Evolutionary conservation across 805 yeast genomes (phyloP), one percentile per base, ranked within the genome.

Genomic region (Zygoascus bituminiphila): DNA sequence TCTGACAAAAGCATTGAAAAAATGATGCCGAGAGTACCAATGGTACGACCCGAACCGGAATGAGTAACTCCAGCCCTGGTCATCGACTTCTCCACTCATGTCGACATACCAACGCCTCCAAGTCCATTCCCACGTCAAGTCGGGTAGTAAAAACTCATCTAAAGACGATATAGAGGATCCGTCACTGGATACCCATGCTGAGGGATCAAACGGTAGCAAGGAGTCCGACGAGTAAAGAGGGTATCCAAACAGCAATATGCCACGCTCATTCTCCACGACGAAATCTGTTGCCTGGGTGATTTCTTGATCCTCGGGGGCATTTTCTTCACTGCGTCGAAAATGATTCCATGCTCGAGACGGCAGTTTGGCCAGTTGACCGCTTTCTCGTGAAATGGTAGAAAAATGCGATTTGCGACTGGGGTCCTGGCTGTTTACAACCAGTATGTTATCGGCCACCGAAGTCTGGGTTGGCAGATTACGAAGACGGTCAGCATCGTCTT

Each of bases 21-120:
- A 69, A 42, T 73, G 70, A 57, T 75, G 77, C 24, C 59, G 51
- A 2, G 85, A 86, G 56, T 79, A 77, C 95, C 95, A 85, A 42
- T 62, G 59, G 22, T 55, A 56, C 19, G 75, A 65, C 8, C 67
- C 62, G 51, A 81, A 75, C 21, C 72, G 55, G 64, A 76, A 68
- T 49, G 84, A 72, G 58, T 85, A 86, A 26, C 73, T 61, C 95
- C 95, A 85, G n/a, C 95, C 95, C 58, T 82, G 84, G 57, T 84
- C 89, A 62, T 85, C 95, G 19, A 78, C 83, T 58, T 84, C 88
- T 37, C 67, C 65, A 4, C 66, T 60, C 91, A 86, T 82, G 50
- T 81, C 71, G 2, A 83, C 81, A 56, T 79, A 81, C 94, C 94
- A 85, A 47, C 72, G 68, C 12, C 70, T 70, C 88, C 88, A 82